Conservation (phyloP, 2,329 filamentous ascomycete genomes). For the Cercospora zeina region DNA sequence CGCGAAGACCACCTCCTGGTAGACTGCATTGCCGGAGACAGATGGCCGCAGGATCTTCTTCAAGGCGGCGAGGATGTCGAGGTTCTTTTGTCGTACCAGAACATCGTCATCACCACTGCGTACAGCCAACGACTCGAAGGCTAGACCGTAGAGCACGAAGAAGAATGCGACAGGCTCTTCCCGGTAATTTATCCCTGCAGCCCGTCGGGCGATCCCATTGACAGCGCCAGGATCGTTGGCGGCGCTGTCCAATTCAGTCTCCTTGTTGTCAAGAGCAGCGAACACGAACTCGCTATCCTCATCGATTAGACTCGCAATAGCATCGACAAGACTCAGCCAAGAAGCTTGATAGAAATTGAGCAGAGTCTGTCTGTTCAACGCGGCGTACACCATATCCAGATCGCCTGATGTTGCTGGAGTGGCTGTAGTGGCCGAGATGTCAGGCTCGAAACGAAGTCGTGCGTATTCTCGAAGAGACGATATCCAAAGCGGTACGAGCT, state of each 20-base stretch:
- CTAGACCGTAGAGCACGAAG: constrained; percentile 94
- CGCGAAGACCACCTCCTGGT: constrained; percentile 90
- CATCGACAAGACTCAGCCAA: constrained; percentile 95
- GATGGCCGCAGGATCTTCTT: constrained; percentile 94
- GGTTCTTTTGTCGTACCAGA: constrained; percentile 41
- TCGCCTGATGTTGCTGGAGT: constrained; percentile 70
- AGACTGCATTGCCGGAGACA: constrained; percentile 94
- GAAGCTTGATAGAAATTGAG: constrained; percentile 95
- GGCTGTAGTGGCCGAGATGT: constrained; percentile 87
- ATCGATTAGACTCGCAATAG: constrained; percentile 94
- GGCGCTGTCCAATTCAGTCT: constrained; percentile 33
- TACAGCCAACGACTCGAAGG: constrained; percentile 91
- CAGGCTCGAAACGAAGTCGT: constrained; percentile 88
- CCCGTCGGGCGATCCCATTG: constrained; percentile 53
- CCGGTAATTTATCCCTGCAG: constrained; percentile 89
- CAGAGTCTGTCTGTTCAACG: constrained; percentile 88
- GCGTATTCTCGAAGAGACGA: constrained; percentile 92
- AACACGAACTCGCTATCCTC: constrained; percentile 98
- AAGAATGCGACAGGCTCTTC: constrained; percentile 98
- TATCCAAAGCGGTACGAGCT: constrained; percentile 88
- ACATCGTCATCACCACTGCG: constrained; percentile 60
- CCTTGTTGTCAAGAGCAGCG: constrained; percentile 87
- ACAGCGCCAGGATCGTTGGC: constrained; percentile 23
- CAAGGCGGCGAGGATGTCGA: constrained; percentile 85
- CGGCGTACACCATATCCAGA: constrained; percentile 90